Conservation (phyloP, 306 rosid species). For the Ammopiptanthus mongolicus region DNA sequence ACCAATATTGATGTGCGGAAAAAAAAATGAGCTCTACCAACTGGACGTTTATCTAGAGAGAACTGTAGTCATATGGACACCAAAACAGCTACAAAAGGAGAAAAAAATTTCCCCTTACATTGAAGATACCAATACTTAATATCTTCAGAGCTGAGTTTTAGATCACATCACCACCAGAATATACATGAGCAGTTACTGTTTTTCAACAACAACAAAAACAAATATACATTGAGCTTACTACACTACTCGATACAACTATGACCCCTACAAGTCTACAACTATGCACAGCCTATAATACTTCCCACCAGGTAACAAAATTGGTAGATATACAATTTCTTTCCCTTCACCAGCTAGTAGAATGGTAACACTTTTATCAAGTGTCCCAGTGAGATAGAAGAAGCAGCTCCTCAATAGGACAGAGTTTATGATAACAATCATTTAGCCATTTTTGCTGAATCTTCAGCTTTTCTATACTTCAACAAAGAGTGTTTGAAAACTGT, state of each 20-base stretch:
- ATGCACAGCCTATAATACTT: constrained; percentile 50
- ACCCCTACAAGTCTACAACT: constrained; percentile 43
- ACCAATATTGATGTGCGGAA: neutral
- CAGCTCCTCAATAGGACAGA: constrained; percentile 21
- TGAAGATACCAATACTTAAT: constrained; percentile 39
- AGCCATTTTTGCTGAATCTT: constrained; percentile 16
- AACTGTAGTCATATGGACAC: neutral
- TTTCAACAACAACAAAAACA: neutral
- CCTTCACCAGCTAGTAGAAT: constrained; percentile 22
- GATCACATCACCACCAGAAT: constrained; percentile 30
- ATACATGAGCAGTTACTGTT: constrained; percentile 33
- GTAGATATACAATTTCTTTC: constrained; percentile 39
- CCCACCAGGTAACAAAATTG: constrained; percentile 43
- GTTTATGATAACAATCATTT: constrained; percentile 21
- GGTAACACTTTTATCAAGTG: neutral
- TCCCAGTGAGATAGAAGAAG: constrained; percentile 17
- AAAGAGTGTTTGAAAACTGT: constrained; percentile 13
- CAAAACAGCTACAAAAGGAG: neutral
- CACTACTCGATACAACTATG: constrained; percentile 31
- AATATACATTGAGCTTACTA: constrained; percentile 43
- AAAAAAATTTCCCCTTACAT: neutral
- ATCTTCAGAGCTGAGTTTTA: constrained; percentile 22
- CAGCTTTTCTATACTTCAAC: constrained; percentile 18
- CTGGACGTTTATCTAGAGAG: neutral
- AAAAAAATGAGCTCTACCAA: neutral